Evolutionary conservation across 2,329 filamentous ascomycete genomes (phyloP), one percentile per base, ranked within the genome.

Genomic region (Lachnellula arida): DNA sequence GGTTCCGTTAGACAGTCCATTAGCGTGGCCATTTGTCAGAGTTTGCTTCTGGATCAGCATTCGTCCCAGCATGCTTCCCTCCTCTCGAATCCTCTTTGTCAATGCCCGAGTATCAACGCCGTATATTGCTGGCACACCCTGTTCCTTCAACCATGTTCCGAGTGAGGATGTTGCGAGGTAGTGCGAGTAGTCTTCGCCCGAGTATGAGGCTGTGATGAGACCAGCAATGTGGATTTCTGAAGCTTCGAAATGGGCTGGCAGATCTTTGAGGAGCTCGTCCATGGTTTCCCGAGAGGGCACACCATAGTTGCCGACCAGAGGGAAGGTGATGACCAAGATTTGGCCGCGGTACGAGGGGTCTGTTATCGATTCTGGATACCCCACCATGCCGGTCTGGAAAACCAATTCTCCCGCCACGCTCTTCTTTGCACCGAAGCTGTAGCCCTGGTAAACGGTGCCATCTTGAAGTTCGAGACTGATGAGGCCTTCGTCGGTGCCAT

Each of bases 311-410:
- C 93, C 93, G 58, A 96, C 88, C 40, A 97, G 80, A 57, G 93
- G 94, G 73, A 96, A 97, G 53, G 93, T 99, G 69, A 97, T 86
- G 74, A 97, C 92, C 66, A 99, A 82, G 67, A 99, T 96, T 77
- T 99, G 93, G 60, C 89, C 89, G 49, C 88, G 87, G 75, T 94
- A 93, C 49, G 89, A 93, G 64, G 89, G 89, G 71, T 94, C 89
- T 59, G 89, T 93, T 67, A 94, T 81, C 48, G 88, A 95, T 79
- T 99, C 94, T 43, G 94, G 92, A 73, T 99, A 99, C 70, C 94
- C 94, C 67, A 97, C 94, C 92, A 97, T 96, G 75, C 94, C 94
- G 56, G 94, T 99, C 81, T 97, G 93, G 79, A 99, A 99, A 76
- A 99, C 94, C 72, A 99, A 81, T 80, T 99, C 94, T 73, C 94